Conservation (phyloP, 2,329 filamentous ascomycete species). For the Cladosporium sp. region DNA sequence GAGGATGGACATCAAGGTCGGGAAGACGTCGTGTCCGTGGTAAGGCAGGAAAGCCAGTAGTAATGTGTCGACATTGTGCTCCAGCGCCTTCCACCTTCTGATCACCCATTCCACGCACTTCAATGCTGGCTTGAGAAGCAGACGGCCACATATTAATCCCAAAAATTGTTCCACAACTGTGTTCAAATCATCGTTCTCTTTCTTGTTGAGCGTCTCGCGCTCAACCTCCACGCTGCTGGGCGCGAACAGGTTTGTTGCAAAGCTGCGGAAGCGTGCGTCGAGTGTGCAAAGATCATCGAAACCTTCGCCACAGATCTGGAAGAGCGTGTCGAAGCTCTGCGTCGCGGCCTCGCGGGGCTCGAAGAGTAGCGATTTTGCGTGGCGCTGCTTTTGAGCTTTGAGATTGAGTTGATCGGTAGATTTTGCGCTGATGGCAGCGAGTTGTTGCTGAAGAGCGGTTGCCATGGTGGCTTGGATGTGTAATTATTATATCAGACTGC, state of each 20-base stretch:
- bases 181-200: conserved; percentile 81
- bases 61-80: conserved; percentile 78
- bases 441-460: conserved; percentile 85
- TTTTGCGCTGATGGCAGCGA: conserved; percentile 86
- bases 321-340: conserved; percentile 89
- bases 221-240: conserved; percentile 90
- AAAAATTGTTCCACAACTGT: conserved; percentile 78
- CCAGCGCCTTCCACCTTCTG: conserved; percentile 87
- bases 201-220: conserved; percentile 75
- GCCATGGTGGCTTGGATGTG: conserved; percentile 57
- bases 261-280: conserved; percentile 74
- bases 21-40: conserved; percentile 81
- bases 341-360: conserved; percentile 79
- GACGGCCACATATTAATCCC: conserved; percentile 70
- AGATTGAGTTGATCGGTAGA: conserved; percentile 89
- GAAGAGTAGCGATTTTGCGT: conserved; percentile 94
- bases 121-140: conserved; percentile 82
- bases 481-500: conserved; percentile 11
- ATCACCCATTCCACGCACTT: conserved; percentile 96
- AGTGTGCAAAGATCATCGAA: conserved; percentile 89
- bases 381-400: conserved; percentile 86
- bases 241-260: conserved; percentile 80
- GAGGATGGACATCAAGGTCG: conserved; percentile 82
- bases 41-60: conserved; percentile 90
- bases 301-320: conserved; percentile 80